These are phyloP conservation scores for Thelonectria olida DNA, from an alignment of 2,329 filamentous ascomycete genomes.

Conservation along the genomic window DNA sequence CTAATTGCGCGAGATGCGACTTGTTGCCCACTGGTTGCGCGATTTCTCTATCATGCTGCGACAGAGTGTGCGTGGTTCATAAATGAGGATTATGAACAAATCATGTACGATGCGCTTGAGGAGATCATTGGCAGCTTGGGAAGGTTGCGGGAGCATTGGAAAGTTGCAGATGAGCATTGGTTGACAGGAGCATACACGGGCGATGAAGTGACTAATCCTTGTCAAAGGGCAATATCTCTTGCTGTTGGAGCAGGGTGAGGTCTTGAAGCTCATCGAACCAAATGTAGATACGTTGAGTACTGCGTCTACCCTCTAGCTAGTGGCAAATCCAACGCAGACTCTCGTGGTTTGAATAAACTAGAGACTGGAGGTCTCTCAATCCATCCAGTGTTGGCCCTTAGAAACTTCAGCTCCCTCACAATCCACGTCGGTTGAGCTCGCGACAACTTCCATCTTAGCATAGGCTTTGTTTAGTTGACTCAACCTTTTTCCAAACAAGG, in stretches of 20 bases:
- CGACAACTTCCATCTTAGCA: slow-evolving; percentile 2
- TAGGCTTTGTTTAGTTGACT: not conserved
- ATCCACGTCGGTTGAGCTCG: not conserved
- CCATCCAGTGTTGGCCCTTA: too few relatives aligned
- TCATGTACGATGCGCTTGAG: slow-evolving; percentile 16
- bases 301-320: too few relatives aligned
- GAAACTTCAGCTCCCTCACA: too few relatives aligned
- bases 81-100: slow-evolving; percentile 25
- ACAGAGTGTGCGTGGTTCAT: slow-evolving; percentile 34
- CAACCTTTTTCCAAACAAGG: not conserved
- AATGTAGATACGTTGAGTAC: not conserved
- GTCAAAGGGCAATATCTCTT: slow-evolving; percentile 6
- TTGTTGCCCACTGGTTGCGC: slow-evolving; percentile 16
- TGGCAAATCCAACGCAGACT: too few relatives aligned
- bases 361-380: too few relatives aligned
- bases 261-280: not conserved
- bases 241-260: slow-evolving; percentile 4
- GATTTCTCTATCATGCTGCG: slow-evolving; percentile 26
- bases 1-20: not conserved
- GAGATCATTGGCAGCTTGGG: slow-evolving; percentile 12
- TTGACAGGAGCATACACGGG: too few relatives aligned
- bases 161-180: slow-evolving; percentile 10
- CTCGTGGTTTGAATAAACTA: too few relatives aligned
- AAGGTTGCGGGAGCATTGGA: not conserved
- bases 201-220: not conserved